Conservation (phyloP, 2,329 filamentous ascomycete species). For the Colletotrichum salicis region DNA sequence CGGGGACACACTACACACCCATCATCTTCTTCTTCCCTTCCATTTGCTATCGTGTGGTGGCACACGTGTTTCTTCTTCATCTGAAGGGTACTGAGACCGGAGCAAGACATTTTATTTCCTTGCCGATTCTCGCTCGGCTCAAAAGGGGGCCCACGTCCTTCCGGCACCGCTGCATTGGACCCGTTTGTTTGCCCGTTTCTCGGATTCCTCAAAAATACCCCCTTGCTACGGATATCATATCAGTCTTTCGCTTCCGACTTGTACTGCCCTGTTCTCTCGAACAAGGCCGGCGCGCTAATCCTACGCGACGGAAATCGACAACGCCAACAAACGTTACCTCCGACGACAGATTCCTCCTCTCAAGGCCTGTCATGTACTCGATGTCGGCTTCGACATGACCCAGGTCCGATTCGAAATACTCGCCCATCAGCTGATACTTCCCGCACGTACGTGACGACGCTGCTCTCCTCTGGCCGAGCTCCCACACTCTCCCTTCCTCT, state of each 20-base stretch:
- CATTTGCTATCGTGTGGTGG: slow-evolving; percentile 4
- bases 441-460: slow-evolving; percentile 20
- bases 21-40: slow-evolving; percentile 25
- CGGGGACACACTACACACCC: slow-evolving; percentile 16
- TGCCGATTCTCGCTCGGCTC: slow-evolving; percentile 5
- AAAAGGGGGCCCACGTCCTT: slow-evolving; percentile 12
- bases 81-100: slow-evolving; percentile 27
- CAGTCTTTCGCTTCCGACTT: background rate
- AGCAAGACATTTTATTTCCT: slow-evolving; percentile 23
- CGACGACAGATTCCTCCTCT: background rate
- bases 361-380: slow-evolving; percentile 21
- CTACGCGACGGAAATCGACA: slow-evolving; percentile 27
- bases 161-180: slow-evolving; percentile 11
- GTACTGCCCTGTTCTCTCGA: background rate
- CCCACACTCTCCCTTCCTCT: background rate
- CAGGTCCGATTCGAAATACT: slow-evolving; percentile 7
- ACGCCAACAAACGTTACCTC: background rate
- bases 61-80: slow-evolving; percentile 28
- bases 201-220: slow-evolving; percentile 25
- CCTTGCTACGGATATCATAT: background rate
- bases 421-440: slow-evolving; percentile 9
- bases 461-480: background rate
- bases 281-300: slow-evolving; percentile 8
- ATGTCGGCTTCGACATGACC: slow-evolving; percentile 28
- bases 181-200: slow-evolving; percentile 10